Evolutionary conservation across 192 early-diverging fungal genomes (phyloP), one percentile per base, ranked within the genome.

Genomic region (Coemansia pectinata): DNA sequence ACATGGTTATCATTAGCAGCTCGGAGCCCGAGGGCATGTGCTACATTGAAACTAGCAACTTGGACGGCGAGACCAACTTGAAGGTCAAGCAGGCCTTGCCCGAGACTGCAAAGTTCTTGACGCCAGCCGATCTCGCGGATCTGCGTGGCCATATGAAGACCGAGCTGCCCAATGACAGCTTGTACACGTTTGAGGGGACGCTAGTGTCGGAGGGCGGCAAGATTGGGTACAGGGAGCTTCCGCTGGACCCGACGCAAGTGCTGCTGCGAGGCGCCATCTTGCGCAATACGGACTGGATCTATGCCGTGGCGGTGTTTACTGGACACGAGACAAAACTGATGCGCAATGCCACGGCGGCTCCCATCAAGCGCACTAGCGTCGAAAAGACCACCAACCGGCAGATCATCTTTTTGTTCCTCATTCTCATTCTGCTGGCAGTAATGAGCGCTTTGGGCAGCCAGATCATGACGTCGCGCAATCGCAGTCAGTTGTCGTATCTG

Each of bases 61-160:
- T 99, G 40, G 97, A 99, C 67, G 97, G 97, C 63, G 97, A 99
- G 76, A 99, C 97, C 11, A 99, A 98, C 72, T 84, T 99, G 31
- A 99, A 99, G 83, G 88, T 93, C 34, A 90, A 94, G 53, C 86
- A 89, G 61, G 87, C 90, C 5, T 55, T 92, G 61, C 72, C 83
- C 2, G 87, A 89, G 21, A 95, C 92, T 14, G 74, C 77, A 29
- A 85, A 83, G 41, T 52, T 93, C 83, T 19, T 83, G 86, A 25
- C 79, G 76, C 11, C 92, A 88, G 55, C 85, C 88, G 57, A 88
- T 87, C 25, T 48, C 70, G 2, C 84, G 86, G 21, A 67, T 70
- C 21, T 94, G 91, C 72, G 81, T 81, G 52, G 86, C 97, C 11
- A 31, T 97, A 96, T 47, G 86, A 92, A 95, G 48, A 88, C 88